Conservation (phyloP, 768 basidiomycete species). For the Lactarius sp. region DNA sequence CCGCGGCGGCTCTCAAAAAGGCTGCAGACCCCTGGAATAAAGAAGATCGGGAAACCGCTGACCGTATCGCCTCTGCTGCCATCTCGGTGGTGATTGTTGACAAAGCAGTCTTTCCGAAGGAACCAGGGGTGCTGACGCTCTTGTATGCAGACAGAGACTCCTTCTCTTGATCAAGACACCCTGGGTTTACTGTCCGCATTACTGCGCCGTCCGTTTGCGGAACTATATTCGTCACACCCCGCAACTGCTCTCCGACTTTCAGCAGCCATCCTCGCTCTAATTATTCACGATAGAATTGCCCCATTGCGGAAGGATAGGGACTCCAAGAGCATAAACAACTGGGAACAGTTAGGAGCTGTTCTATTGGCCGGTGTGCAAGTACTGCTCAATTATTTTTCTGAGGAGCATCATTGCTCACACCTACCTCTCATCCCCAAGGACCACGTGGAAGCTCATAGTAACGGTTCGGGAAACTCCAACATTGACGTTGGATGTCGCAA, state of each 20-base stretch:
- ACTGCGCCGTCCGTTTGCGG: conserved; percentile 20
- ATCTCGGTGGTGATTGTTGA: conserved; percentile 17
- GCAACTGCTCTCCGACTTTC: conserved; percentile 22
- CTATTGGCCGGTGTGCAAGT: conserved; percentile 25
- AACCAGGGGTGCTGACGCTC: background rate
- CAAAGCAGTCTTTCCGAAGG: background rate
- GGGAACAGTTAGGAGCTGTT: conserved; percentile 21
- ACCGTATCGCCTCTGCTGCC: conserved; percentile 13
- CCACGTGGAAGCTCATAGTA: conserved; percentile 17
- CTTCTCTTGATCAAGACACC: background rate
- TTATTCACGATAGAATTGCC: conserved; percentile 17
- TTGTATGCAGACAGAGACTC: background rate
- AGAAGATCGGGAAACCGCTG: conserved; percentile 19
- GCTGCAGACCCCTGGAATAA: conserved; percentile 26
- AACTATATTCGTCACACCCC: conserved; percentile 18
- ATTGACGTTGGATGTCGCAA: background rate
- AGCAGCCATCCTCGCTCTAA: conserved; percentile 16
- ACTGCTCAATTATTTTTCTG: background rate
- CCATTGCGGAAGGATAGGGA: conserved; percentile 4
- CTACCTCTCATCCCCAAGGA: conserved; percentile 6
- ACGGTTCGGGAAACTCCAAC: conserved; percentile 6
- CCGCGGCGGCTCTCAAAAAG: conserved; percentile 18
- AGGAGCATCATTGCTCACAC: background rate
- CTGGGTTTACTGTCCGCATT: conserved; percentile 4
- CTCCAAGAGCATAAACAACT: conserved; percentile 3